A percentile compares a stretch with the other conserved stretches of the same genome.
These are phyloP conservation scores for Cytidiella melzeri DNA, from an alignment of 768 basidiomycete genomes.

Conservation along the genomic window DNA sequence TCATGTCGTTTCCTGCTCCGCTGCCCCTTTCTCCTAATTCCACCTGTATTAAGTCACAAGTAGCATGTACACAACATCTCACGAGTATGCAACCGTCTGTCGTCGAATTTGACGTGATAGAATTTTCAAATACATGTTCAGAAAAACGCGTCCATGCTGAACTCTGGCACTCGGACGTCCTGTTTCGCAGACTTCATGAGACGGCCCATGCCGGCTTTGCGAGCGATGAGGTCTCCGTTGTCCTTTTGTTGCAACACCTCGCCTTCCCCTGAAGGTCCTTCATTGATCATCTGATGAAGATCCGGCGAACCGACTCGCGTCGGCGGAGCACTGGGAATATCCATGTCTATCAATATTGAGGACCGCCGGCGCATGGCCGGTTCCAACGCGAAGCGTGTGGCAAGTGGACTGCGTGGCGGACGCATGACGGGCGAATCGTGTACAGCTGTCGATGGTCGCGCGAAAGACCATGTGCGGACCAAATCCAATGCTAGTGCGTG, in stretches of 20 bases:
- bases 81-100: not conserved
- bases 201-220: constrained; percentile 72
- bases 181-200: constrained; percentile 90
- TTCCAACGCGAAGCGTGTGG: constrained; percentile 44
- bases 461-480: constrained; percentile 88
- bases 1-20: not conserved
- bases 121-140: constrained; percentile 20
- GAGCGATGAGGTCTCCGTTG: constrained; percentile 46
- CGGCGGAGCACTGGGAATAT: constrained; percentile 55
- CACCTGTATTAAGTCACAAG: not conserved
- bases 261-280: constrained; percentile 14
- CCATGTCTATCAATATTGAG: constrained; percentile 89
- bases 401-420: constrained; percentile 38
- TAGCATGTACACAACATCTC: not conserved
- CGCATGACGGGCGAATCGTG: constrained; percentile 18
- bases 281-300: constrained; percentile 15
- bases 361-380: constrained; percentile 54
- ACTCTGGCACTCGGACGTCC: constrained; percentile 80
- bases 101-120: not conserved
- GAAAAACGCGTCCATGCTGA: constrained; percentile 78
- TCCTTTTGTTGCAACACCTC: constrained; percentile 44
- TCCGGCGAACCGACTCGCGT: constrained; percentile 50
- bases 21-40: no score
- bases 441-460: constrained; percentile 52
- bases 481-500: constrained; percentile 89